Conservation (phyloP, 129 eudicot genomes). For the Flaveria trinervia region DNA sequence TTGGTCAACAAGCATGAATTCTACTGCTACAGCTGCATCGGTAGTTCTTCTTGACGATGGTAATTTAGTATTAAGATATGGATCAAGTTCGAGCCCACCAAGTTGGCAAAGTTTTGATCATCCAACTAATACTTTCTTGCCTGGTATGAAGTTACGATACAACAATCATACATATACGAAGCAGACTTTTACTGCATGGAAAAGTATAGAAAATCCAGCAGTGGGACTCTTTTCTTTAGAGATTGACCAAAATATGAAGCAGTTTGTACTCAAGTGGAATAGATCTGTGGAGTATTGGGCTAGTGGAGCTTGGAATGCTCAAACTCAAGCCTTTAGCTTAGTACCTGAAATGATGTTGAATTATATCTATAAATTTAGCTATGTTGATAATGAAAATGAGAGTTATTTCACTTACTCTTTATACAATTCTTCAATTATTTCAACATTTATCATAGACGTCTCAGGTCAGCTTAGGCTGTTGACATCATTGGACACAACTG, state of each 20-base stretch:
- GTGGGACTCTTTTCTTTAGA: constrained; percentile 34
- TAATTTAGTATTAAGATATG: constrained; percentile 40
- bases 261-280: constrained; percentile 19
- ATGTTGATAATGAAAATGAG: constrained; percentile 50
- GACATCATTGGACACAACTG: constrained; percentile 25
- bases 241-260: constrained; percentile 3
- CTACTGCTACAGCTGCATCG: constrained; percentile 13
- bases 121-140: constrained; percentile 46
- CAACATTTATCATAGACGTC: constrained; percentile 38
- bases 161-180: constrained; percentile 24
- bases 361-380: constrained; percentile 32
- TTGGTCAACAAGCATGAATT: constrained; percentile 53
- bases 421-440: constrained; percentile 13
- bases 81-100: constrained; percentile 1
- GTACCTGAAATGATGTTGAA: constrained; percentile 26
- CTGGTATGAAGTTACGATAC: constrained; percentile 29
- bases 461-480: constrained; percentile 45
- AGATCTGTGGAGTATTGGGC: constrained; percentile 27
- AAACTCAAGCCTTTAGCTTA: not conserved
- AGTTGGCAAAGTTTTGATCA: constrained; percentile 54
- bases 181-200: constrained; percentile 38
- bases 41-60: constrained; percentile 42
- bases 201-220: constrained; percentile 24
- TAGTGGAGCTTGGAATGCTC: constrained; percentile 45
- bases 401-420: constrained; percentile 51